Evolutionary conservation across 2,329 filamentous ascomycete genomes (phyloP), one percentile per base, ranked within the genome.

Genomic region (Trichophyton simii): DNA sequence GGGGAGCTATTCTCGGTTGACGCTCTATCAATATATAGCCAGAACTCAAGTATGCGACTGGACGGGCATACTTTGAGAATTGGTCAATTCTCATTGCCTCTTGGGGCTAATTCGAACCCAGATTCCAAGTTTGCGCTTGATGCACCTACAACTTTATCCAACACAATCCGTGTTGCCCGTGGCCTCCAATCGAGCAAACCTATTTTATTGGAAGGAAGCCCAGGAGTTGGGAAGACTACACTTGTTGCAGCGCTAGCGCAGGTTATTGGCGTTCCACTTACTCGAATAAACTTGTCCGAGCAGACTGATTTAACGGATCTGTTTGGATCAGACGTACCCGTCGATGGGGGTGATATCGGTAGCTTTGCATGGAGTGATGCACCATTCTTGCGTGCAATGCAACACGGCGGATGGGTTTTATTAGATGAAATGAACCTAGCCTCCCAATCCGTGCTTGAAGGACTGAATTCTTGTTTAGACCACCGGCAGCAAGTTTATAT

Each of bases 391-490:
- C 88, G 90, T 71, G 94, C 94, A 0, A 97, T 99, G 92, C 94
- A 97, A 71, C 88, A 84, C 62, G 94, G 94, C 31, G 89, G 95
- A 67, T 99, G 94, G 94, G 94, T 99, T 9, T 79, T 99, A 31
- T 81, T 99, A 0, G 94, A 99, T 70, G 94, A 99, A 77, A 99
- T 99, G 94, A 99, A 99, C 69, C 77, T 99, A 65, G 94, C 95
- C 1, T 97, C 92, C 0, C 94, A 99, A 72, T 95, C 92, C 3
- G 91, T 99, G 1, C 82, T 99, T 0, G 94, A 99, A 76, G 95
- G 94, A 65, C 78, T 99, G 36, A 99, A 99, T 67, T 92, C 94
- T 22, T 97, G 94, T 76, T 81, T 99, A 34, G 94, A 99, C 73
- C 95, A 99, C 72, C 86, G 95, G 73, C 92, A 94, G 62, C 89